Evolutionary conservation across 345 rosid species (phyloP).

Genomic region (Erysimum cheiranthoides): DNA sequence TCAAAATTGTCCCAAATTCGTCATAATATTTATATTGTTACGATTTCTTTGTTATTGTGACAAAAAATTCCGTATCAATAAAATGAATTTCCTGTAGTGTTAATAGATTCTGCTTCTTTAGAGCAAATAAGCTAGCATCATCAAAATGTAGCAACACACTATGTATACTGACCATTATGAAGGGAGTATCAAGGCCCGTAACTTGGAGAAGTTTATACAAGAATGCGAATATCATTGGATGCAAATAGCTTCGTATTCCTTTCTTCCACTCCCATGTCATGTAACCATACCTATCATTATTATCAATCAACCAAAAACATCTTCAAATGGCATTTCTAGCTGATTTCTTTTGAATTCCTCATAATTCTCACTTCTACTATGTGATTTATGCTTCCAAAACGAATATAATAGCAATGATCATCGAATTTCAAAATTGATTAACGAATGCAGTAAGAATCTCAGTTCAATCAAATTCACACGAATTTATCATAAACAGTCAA

Average conservation of each 20-base stretch:
- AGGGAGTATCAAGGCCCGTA: slow-evolving; percentile 72
- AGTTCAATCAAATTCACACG: background rate
- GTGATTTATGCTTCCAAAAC: background rate
- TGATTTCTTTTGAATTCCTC: background rate
- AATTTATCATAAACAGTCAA: background rate
- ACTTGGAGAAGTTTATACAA: slow-evolving; percentile 72
- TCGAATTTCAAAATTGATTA: background rate
- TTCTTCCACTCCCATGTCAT: slow-evolving; percentile 96
- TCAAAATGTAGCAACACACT: background rate
- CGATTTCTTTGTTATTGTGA: background rate
- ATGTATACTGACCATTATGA: slow-evolving; percentile 63
- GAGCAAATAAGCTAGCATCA: background rate
- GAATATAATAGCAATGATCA: background rate
- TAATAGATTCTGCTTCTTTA: background rate
- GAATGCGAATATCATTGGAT: slow-evolving; percentile 77
- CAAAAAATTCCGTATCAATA: background rate
- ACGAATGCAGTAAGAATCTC: background rate
- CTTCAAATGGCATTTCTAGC: background rate
- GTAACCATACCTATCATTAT: slow-evolving; percentile 74
- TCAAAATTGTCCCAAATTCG: background rate
- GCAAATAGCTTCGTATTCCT: slow-evolving; percentile 90
- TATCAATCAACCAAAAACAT: background rate
- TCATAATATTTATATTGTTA: background rate
- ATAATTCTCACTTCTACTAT: background rate
- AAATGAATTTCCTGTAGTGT: too few relatives aligned